Evolutionary conservation across 2,329 filamentous ascomycete species (phyloP).

Genomic region (Trichoderma koningiopsis): DNA sequence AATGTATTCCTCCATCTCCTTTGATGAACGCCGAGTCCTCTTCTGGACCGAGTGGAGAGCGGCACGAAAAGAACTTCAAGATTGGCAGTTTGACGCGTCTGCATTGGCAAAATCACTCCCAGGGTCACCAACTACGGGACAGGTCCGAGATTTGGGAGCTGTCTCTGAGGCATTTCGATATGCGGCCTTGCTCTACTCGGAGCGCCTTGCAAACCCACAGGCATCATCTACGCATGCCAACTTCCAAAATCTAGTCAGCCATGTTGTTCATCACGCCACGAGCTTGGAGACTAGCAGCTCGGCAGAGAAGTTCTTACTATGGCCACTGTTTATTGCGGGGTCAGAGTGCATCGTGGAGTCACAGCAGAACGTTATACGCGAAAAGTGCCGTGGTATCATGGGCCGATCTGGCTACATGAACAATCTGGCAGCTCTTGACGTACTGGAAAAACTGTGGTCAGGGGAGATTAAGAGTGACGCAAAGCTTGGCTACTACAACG

Average conservation of each 20-base stretch:
- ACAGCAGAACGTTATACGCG: slow-evolving; percentile 76
- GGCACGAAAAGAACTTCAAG: slow-evolving; percentile 72
- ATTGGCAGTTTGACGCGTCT: slow-evolving; percentile 73
- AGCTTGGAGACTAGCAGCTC: slow-evolving; percentile 71
- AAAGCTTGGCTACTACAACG: slow-evolving; percentile 35
- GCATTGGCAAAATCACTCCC: slow-evolving; percentile 55
- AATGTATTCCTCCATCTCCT: slow-evolving; percentile 36
- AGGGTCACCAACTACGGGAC: slow-evolving; percentile 55
- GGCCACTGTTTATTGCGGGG: slow-evolving; percentile 89
- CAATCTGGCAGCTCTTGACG: slow-evolving; percentile 81
- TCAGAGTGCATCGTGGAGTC: slow-evolving; percentile 83
- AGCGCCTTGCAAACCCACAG: slow-evolving; percentile 78
- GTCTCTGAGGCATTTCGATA: slow-evolving; percentile 91
- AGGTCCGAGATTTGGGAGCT: slow-evolving; percentile 74
- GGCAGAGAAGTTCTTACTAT: slow-evolving; percentile 86
- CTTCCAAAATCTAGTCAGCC: slow-evolving; percentile 80
- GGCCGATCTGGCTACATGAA: slow-evolving; percentile 90
- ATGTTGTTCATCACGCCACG: slow-evolving; percentile 81
- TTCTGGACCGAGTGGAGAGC: slow-evolving; percentile 90
- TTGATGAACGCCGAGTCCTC: slow-evolving; percentile 61
- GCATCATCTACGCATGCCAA: slow-evolving; percentile 72
- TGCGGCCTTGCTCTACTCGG: slow-evolving; percentile 84
- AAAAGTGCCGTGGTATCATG: slow-evolving; percentile 83
- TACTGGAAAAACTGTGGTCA: slow-evolving; percentile 83
- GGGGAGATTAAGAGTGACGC: slow-evolving; percentile 49